These are phyloP conservation scores for Trichoderma sp. DNA, from an alignment of 2,329 filamentous ascomycete genomes.

Conservation along the genomic window DNA sequence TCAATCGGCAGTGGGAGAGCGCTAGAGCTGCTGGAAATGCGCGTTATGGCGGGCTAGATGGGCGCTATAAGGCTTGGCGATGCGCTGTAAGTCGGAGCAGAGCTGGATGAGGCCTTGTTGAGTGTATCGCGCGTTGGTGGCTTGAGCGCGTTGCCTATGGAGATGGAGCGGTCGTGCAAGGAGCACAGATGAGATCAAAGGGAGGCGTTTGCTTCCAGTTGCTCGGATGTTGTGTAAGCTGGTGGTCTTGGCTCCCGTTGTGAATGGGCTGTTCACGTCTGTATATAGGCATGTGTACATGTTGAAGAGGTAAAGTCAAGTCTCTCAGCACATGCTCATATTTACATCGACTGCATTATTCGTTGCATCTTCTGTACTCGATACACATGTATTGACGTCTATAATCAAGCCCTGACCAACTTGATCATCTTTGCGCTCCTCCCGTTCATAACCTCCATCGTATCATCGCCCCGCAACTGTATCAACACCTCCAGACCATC, in stretches of 20 bases:
- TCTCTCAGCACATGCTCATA: no score
- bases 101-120: no score
- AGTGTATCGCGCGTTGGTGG: background rate
- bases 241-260: background rate
- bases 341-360: no score
- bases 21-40: background rate
- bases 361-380: no score
- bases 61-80: background rate
- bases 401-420: background rate
- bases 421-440: background rate
- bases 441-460: background rate
- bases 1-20: background rate
- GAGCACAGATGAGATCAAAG: background rate
- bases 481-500: constrained; percentile 1
- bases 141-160: background rate
- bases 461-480: background rate
- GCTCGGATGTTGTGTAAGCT: background rate
- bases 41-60: background rate
- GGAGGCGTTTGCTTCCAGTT: background rate
- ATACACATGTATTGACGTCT: background rate
- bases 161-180: background rate
- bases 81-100: background rate
- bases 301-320: no score
- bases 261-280: no score
- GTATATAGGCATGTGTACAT: no score